These are phyloP conservation scores for Ehretia macrophylla DNA, from an alignment of 257 asterid species.

Conservation along the genomic window DNA sequence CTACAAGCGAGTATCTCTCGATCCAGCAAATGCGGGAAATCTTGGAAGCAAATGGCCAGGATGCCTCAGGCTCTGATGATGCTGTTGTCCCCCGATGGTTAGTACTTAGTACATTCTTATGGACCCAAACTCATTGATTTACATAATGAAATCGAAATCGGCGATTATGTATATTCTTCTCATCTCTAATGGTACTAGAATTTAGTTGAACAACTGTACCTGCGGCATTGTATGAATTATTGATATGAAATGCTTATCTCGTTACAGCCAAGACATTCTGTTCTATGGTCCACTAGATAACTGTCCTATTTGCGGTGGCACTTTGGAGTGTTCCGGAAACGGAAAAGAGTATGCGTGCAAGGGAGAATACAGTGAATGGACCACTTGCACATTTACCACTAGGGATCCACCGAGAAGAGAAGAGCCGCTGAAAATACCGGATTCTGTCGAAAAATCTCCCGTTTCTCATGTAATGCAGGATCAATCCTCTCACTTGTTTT, in stretches of 20 bases:
- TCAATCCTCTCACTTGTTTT: not conserved
- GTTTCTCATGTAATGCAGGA: slow-evolving; percentile 39
- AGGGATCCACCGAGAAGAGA: slow-evolving; percentile 57
- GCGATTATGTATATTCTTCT: no score
- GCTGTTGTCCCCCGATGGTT: slow-evolving; percentile 89
- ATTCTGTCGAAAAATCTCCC: slow-evolving; percentile 40
- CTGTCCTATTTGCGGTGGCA: slow-evolving; percentile 57
- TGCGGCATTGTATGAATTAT: no score
- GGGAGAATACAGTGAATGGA: slow-evolving; percentile 71
- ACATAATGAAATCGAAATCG: no score
- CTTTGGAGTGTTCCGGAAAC: slow-evolving; percentile 23
- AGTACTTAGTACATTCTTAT: not conserved
- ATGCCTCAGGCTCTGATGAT: slow-evolving; percentile 44
- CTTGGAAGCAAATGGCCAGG: slow-evolving; percentile 64
- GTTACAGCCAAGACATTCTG: slow-evolving; percentile 69
- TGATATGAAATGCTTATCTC: not conserved
- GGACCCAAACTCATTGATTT: no score
- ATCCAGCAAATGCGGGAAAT: slow-evolving; percentile 71
- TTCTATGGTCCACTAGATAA: slow-evolving; percentile 57
- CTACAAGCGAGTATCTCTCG: slow-evolving; percentile 56
- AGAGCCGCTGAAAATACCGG: slow-evolving; percentile 54
- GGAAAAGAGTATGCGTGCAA: slow-evolving; percentile 42
- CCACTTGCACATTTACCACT: slow-evolving; percentile 54
- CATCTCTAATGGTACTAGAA: no score
- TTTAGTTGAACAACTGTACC: no score